Conservation (phyloP, 2,329 filamentous ascomycete genomes). For the Cadophora malorum region DNA sequence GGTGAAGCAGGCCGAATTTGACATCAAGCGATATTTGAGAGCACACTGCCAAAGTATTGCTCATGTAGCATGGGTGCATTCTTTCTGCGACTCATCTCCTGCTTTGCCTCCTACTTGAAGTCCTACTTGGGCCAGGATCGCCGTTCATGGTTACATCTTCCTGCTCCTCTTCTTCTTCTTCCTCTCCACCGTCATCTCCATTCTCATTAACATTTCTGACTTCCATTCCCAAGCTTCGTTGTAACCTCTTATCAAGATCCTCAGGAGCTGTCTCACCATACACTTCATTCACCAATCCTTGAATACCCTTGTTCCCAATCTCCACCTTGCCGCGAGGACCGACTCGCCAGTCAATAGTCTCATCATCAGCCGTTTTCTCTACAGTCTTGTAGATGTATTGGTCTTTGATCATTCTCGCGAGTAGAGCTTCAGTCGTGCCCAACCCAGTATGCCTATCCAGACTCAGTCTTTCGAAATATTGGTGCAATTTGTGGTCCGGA, state of each 20-base stretch:
- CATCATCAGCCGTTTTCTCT: slow-evolving; percentile 75
- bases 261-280: slow-evolving; percentile 58
- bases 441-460: slow-evolving; percentile 74
- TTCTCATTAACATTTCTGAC: slow-evolving; percentile 28
- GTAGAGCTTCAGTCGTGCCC: slow-evolving; percentile 75
- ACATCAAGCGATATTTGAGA: no score
- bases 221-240: slow-evolving; percentile 64
- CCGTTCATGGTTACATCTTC: slow-evolving; percentile 36
- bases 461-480: slow-evolving; percentile 77
- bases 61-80: background rate
- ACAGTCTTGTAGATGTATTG: slow-evolving; percentile 82
- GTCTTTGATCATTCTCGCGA: slow-evolving; percentile 79
- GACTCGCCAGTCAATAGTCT: slow-evolving; percentile 80
- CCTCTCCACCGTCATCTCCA: slow-evolving; percentile 34
- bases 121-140: slow-evolving; percentile 29
- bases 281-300: slow-evolving; percentile 68
- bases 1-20: background rate
- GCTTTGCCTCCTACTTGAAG: slow-evolving; percentile 20
- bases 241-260: slow-evolving; percentile 65
- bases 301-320: slow-evolving; percentile 77
- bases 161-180: slow-evolving; percentile 34
- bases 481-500: slow-evolving; percentile 77
- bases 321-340: slow-evolving; percentile 87
- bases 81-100: slow-evolving; percentile 15
- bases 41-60: background rate